These are phyloP conservation scores for Salmacisia buchloeana DNA, from an alignment of 1,284 basidiomycete species.

Conservation along the genomic window DNA sequence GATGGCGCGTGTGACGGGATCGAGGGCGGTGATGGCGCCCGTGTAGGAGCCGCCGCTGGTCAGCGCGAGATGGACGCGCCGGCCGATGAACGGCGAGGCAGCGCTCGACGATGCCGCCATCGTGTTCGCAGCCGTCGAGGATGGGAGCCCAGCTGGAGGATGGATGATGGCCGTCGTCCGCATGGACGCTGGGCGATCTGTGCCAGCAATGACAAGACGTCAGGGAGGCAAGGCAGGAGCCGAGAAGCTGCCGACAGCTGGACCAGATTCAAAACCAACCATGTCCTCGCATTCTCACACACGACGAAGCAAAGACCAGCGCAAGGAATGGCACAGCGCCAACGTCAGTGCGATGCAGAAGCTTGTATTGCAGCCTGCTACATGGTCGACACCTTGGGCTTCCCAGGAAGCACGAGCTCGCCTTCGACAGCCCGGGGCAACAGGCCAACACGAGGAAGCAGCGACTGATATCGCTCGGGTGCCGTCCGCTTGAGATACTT, in stretches of 20 bases:
- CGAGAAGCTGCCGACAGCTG: too few relatives aligned
- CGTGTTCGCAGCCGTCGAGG: neutral
- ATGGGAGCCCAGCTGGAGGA: neutral
- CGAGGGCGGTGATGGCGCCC: constrained; percentile 3
- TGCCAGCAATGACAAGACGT: too few relatives aligned
- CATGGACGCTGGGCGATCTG: neutral
- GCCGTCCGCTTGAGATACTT: constrained; percentile 69
- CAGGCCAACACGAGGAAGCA: constrained; percentile 70
- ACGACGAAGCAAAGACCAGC: too few relatives aligned
- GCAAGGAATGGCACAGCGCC: too few relatives aligned
- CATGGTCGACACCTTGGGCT: constrained; percentile 24
- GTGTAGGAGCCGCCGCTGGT: constrained; percentile 6
- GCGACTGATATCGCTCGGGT: constrained; percentile 66
- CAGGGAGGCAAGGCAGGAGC: too few relatives aligned
- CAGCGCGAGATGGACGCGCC: neutral
- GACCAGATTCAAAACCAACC: too few relatives aligned
- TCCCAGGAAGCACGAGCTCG: constrained; percentile 59
- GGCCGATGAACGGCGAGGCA: constrained; percentile 3
- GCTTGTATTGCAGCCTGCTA: too few relatives aligned
- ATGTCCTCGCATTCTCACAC: too few relatives aligned
- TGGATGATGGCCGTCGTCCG: neutral
- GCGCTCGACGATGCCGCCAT: neutral
- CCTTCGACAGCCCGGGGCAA: constrained; percentile 78
- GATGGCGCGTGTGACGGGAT: neutral
- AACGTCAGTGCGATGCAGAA: too few relatives aligned